These are phyloP conservation scores for Cudoniella acicularis DNA, from an alignment of 495 filamentous ascomycete genomes.

Conservation along the genomic window DNA sequence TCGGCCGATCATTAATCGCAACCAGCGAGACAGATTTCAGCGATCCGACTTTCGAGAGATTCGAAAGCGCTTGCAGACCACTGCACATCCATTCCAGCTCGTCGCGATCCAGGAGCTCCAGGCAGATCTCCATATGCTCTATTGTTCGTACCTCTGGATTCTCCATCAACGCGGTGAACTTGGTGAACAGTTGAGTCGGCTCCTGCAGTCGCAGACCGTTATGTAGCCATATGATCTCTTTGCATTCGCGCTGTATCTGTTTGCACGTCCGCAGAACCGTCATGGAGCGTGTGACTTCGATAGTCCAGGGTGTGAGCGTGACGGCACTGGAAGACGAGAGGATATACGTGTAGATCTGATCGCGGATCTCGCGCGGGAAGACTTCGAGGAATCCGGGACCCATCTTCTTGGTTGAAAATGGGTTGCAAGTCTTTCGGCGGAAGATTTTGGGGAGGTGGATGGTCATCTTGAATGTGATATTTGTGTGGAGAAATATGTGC, in stretches of 20 bases:
- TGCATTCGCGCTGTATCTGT: slow-evolving; percentile 24
- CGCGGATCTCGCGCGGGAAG: slow-evolving; percentile 26
- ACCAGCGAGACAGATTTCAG: slow-evolving; percentile 16
- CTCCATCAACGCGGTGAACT: slow-evolving; percentile 2
- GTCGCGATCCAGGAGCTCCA: slow-evolving; percentile 25
- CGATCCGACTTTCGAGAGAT: slow-evolving; percentile 6
- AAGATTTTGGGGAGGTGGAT: not conserved
- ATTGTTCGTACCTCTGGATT: not conserved
- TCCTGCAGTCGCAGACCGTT: slow-evolving; percentile 16
- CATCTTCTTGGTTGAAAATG: not conserved
- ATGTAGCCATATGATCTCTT: slow-evolving; percentile 25
- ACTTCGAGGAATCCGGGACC: slow-evolving; percentile 11
- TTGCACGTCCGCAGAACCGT: slow-evolving; percentile 22
- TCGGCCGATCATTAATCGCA: slow-evolving; percentile 16
- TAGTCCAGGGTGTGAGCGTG: slow-evolving; percentile 21
- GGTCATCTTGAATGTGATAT: not conserved
- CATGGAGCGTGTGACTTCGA: slow-evolving; percentile 23
- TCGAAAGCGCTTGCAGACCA: slow-evolving; percentile 8
- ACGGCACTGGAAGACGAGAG: slow-evolving; percentile 17
- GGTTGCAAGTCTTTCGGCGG: not conserved
- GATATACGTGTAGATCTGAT: slow-evolving; percentile 24
- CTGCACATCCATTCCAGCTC: slow-evolving; percentile 24
- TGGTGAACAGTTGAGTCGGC: slow-evolving; percentile 8
- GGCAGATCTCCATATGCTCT: slow-evolving; percentile 15
- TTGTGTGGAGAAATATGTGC: not conserved